Evolutionary conservation across 257 asterid species (phyloP).

Genomic region (Haberlea rhodopensis): DNA sequence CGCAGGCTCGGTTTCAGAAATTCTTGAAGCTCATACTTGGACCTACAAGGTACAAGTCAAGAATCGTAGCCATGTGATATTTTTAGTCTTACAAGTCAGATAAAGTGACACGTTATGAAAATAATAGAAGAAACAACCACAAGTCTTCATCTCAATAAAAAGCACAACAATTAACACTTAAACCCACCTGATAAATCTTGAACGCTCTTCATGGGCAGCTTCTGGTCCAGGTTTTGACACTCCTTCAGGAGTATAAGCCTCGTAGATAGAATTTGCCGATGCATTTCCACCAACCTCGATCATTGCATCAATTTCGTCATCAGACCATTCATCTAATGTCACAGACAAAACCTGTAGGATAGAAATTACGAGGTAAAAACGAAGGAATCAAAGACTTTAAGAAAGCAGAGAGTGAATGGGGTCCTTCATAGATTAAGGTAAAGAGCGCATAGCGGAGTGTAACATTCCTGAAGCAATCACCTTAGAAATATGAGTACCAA

Average conservation of each 20-base stretch:
- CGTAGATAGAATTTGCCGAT: constrained; percentile 93
- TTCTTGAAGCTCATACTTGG: constrained; percentile 87
- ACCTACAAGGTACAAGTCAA: constrained; percentile 41
- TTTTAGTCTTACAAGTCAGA: background rate
- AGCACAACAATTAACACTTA: constrained; percentile 9
- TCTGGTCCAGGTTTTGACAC: constrained; percentile 77
- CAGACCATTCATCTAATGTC: constrained; percentile 97
- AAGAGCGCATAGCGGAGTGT: constrained; percentile 11
- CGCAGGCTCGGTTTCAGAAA: constrained; percentile 97
- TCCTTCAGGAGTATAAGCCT: constrained; percentile 92
- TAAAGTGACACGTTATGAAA: background rate
- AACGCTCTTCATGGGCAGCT: constrained; percentile 70
- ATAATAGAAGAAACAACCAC: constrained; percentile 9
- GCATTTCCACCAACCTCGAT: constrained; percentile 96
- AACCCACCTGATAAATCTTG: constrained; percentile 72
- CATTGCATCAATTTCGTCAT: constrained; percentile 84
- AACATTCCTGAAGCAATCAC: constrained; percentile 34
- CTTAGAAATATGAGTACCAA: constrained; percentile 90
- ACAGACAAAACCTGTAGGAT: constrained; percentile 83
- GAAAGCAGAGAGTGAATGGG: background rate
- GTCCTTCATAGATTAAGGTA: background rate
- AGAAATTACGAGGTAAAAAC: constrained; percentile 6
- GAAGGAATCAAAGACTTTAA: background rate
- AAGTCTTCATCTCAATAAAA: background rate
- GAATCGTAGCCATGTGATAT: background rate